Base-by-base conservation (phyloP, 2,329 filamentous ascomycete genomes). In the Monilinia fructigena region DNA sequence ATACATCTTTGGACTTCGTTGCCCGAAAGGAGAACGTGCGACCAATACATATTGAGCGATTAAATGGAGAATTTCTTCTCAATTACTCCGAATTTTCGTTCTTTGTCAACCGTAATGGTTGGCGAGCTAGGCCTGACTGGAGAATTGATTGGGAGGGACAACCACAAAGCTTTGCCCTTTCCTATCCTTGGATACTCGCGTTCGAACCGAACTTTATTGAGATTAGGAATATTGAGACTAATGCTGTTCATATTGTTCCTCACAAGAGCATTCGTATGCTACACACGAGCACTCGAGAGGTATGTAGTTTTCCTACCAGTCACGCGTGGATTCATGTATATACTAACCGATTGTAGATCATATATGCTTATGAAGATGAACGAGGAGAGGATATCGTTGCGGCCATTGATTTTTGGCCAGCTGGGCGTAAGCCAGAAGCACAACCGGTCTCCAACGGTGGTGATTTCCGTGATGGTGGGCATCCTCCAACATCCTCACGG, bases 21-120 rank as follows among this genome's bases (percentile, higher is more conserved):
- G 91, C 93, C 28, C 88, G 93, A 67, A 95, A 95, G 77, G 94
- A 98, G 79, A 92, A 92, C 74, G 92, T 95, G 74, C 93, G 91
- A 77, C 94, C 95, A 3, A 96, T 99, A 70, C 94, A 98, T 75
- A 98, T 99, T 72, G 96, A 99, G 79, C 90, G 95, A 55, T 89
- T 98, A 76, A 96, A 96, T 72, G 93, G 94, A 77, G 95, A 99
- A 76, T 99, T 99, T 82, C 79, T 99, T 72, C 88, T 99, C 70
- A 98, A 97, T 79, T 99, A 99, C 80, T 95, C 92, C 5, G 95
- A 99, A 77, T 99, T 97, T 79, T 97, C 92, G 16, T 99, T 99
- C 86, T 99, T 98, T 75, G 95, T 99, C 76, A 98, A 99, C 79
- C 88, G 95, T 74, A 98, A 99, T 77, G 95, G 95, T 48, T 99